Base-by-base conservation (phyloP, 2,329 filamentous ascomycete species). In the Biscogniauxia sp. region DNA sequence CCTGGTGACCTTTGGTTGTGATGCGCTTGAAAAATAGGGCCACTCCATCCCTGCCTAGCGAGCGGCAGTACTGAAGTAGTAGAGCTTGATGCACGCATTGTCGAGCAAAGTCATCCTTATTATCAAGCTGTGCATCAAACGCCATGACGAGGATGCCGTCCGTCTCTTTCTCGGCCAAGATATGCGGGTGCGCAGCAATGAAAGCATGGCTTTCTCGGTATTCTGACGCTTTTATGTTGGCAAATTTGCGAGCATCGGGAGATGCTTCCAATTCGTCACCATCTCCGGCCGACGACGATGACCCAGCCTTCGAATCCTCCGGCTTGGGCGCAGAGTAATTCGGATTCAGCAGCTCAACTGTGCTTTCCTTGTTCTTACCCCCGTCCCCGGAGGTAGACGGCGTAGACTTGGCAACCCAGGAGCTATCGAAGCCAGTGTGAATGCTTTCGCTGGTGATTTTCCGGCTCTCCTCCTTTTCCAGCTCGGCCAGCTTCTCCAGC, bases 1-100 rank as follows among this genome's bases (percentile, higher is more conserved):
- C 96, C 77, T 97, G 90, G 77, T 99, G 94, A 32, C 89, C 91
- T 69, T 87, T 87, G 3, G 91, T 96, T 20, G 91, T 95, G 75
- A 99, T 93, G 60, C 94, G 90, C 79, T 95, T 96, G 84, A 99
- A 99, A 82, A 99, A 99, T 28, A 98, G 79, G 5, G 87, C 85
- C 8, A 97, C 93, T 20, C 94, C 94, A 70, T 98, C 92, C 66
- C 86, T 87, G 63, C 94, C 93, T 6, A 99, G 83, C 51, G 92
- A 89, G 9, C 94, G 87, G 78, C 95, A 99, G 80, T 99, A 99
- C 75, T 99, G 95, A 50, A 99, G 79, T 13, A 99, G 82, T 17
- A 98, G 82, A 2, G 90, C 94, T 74, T 98, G 93, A 77, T 99
- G 95, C 20, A 99, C 93, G 76, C 89, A 97, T 74, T 94, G 91